Evolutionary conservation across 2,329 filamentous ascomycete genomes (phyloP), one percentile per base, ranked within the genome.

Genomic region (Xylariales sp.): DNA sequence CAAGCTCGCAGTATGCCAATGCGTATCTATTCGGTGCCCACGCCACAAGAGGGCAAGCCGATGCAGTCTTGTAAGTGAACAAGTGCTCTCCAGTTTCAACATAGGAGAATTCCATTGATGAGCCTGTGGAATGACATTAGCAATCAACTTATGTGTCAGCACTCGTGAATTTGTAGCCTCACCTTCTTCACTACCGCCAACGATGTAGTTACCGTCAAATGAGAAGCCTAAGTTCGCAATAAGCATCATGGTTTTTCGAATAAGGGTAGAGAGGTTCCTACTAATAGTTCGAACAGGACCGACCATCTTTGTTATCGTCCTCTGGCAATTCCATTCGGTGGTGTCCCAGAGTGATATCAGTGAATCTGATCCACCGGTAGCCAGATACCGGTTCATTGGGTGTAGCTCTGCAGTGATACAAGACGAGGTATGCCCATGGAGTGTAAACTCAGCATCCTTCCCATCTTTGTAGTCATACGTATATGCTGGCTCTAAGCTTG

Each of bases 291-390:
- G 74, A 19, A 90, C 80, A 4, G 84, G 78, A 2, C 83, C 83
- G 8, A 74, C 71, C 66, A 87, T 83, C 49, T 76, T 72, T 24
- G 79, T 79, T 29, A 89, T 68, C 1, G 84, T 88, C 43, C 81
- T 74, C 52, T 82, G 75, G 54, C 85, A 89, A 40, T 86, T 78
- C 83, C 85, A 89, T 48, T 86, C 81, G 28, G 73, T 72, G 4
- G 85, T 89, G 52, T 90, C 85, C 82, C 85, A 91, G 4, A 91
- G 66, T 5, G 82, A 73, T 47, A 90, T 83, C 35, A 88, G 74
- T 2, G 83, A 84, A 53, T 91, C 86, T 8, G 81, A 79, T 8
- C 84, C 85, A 20, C 85, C 86, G 0, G 84, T 85, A 1, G 86
- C 86, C 30, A 91, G 67, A 53, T 81, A 85, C 29, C 79, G 72